These are phyloP conservation scores for Sclerotinia borealis DNA, from an alignment of 2,329 filamentous ascomycete species.

Conservation along the genomic window DNA sequence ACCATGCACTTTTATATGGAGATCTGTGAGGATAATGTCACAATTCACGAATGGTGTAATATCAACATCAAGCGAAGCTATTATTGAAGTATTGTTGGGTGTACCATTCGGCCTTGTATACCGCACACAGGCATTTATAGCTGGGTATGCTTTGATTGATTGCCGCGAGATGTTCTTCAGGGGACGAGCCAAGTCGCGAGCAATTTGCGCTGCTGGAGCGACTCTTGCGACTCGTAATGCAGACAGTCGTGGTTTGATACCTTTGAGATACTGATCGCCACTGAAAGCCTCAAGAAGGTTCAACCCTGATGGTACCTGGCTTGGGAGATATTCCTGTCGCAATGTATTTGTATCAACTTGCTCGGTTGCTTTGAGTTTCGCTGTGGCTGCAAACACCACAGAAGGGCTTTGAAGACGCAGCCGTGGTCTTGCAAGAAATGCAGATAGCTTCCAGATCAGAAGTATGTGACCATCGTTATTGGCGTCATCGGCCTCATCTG, in stretches of 20 bases:
- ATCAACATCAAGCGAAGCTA: constrained; percentile 69
- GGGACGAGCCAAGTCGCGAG: constrained; percentile 55
- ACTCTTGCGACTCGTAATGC: constrained; percentile 70
- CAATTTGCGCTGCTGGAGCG: constrained; percentile 55
- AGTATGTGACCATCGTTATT: constrained; percentile 40
- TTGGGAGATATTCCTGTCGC: constrained; percentile 61
- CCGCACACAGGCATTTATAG: constrained; percentile 65
- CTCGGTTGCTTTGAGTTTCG: constrained; percentile 51
- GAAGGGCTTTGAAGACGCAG: constrained; percentile 61
- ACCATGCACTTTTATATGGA: constrained; percentile 51
- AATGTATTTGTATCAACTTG: constrained; percentile 37
- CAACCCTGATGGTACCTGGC: constrained; percentile 60
- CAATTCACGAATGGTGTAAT: constrained; percentile 65
- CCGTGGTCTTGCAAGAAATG: constrained; percentile 53
- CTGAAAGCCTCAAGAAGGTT: constrained; percentile 74
- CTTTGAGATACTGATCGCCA: constrained; percentile 54
- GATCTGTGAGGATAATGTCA: constrained; percentile 54
- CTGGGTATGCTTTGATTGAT: constrained; percentile 59
- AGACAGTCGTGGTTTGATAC: constrained; percentile 60
- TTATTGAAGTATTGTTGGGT: constrained; percentile 49
- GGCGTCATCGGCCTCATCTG: constrained; percentile 36
- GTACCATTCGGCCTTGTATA: constrained; percentile 61
- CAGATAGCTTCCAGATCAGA: constrained; percentile 54
- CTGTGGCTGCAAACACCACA: constrained; percentile 58
- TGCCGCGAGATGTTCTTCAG: constrained; percentile 59